Percentiles rank a stretch among this genome's conserved stretches.
These are phyloP conservation scores for Aspergillus amoenus DNA, from an alignment of 2,329 filamentous ascomycete species.

Conservation along the genomic window DNA sequence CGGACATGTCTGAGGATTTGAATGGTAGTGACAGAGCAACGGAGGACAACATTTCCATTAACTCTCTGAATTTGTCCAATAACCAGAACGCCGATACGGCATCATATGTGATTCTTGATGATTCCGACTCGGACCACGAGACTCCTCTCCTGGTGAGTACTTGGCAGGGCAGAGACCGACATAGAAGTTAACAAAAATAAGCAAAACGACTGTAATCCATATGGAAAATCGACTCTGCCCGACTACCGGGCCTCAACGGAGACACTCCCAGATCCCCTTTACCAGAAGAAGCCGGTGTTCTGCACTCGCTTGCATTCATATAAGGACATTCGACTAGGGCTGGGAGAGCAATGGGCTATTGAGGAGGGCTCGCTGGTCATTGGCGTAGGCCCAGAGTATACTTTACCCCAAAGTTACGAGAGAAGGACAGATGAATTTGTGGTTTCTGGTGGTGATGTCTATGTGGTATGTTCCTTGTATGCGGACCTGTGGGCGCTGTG, in stretches of 20 bases:
- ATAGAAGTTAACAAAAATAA: background rate
- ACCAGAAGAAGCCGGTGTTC: constrained; percentile 19
- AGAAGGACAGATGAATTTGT: constrained; percentile 27
- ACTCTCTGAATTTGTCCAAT: background rate
- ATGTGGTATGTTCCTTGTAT: constrained; percentile 32
- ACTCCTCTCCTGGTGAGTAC: constrained; percentile 16
- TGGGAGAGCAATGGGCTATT: constrained; percentile 26
- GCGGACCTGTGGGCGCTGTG: constrained; percentile 37
- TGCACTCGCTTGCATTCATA: constrained; percentile 24
- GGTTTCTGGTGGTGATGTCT: constrained; percentile 28
- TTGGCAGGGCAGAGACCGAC: background rate
- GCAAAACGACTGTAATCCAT: background rate
- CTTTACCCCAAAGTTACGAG: constrained; percentile 16
- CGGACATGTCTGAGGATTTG: background rate
- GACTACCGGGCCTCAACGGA: background rate
- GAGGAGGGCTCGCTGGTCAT: constrained; percentile 33
- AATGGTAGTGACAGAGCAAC: background rate
- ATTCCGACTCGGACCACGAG: constrained; percentile 11
- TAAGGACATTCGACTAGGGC: constrained; percentile 26
- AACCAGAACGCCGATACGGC: constrained; percentile 2
- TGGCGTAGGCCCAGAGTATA: constrained; percentile 25
- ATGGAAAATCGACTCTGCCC: background rate
- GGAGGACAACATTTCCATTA: background rate
- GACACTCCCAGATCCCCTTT: constrained; percentile 3
- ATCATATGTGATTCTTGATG: background rate